These are phyloP conservation scores for Eimeria mitis DNA, from an alignment of 169 alveolate species.

Conservation along the genomic window DNA sequence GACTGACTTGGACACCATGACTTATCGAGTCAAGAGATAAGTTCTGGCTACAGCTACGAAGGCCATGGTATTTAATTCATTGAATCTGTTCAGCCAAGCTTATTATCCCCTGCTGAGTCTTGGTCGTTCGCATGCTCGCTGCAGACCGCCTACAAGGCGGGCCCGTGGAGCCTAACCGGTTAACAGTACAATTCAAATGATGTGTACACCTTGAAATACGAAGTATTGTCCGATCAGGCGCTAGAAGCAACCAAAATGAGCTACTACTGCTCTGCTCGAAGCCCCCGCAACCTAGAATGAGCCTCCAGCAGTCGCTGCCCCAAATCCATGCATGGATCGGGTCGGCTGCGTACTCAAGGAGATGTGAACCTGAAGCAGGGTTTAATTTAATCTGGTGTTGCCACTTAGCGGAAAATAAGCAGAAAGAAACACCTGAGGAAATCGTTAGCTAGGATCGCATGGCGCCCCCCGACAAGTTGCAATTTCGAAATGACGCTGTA, in stretches of 20 bases:
- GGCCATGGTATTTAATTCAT: not conserved
- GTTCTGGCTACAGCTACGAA: not conserved
- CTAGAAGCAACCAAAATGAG: conserved; percentile 13
- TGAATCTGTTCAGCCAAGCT: not conserved
- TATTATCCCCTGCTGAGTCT: not conserved
- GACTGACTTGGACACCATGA: not conserved
- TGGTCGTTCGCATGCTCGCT: not conserved
- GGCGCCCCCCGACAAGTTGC: not conserved
- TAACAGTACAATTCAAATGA: conserved; percentile 12
- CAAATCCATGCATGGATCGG: not conserved
- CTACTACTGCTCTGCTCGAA: conserved; percentile 28
- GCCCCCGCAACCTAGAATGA: conserved; percentile 42
- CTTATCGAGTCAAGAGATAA: not conserved
- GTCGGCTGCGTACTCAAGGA: not conserved
- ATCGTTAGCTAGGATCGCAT: not conserved
- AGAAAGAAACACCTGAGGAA: not conserved
- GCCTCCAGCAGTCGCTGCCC: conserved; percentile 45
- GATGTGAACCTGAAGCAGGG: not conserved
- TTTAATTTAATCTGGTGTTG: not conserved
- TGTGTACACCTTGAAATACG: conserved; percentile 17
- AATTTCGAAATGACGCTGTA: too few species aligned
- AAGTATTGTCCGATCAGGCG: not conserved
- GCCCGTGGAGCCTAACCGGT: not conserved
- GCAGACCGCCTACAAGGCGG: not conserved
- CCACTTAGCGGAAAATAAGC: not conserved